Evolutionary conservation across 75 land plant genomes (phyloP), one percentile per base, ranked within the genome.

Genomic region (Picea sitchensis): DNA sequence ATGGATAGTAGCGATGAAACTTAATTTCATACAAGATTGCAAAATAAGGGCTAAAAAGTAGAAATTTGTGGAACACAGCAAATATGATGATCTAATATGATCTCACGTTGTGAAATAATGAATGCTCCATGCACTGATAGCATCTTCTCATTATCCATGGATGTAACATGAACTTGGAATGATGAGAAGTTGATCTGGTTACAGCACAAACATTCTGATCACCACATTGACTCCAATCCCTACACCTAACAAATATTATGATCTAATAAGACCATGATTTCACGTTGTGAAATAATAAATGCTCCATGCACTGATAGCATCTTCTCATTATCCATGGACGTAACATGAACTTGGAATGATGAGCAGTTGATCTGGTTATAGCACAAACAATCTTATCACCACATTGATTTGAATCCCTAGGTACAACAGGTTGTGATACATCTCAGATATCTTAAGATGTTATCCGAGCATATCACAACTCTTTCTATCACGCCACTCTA

Each of bases 401-500:
- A 26, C 26, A 26, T 26, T 26, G 26, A 26, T 26, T 26, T 0
- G 0, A 26, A 26, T 26, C 26, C 26, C 26, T 26, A 26, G 26
- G 26, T 26, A 26, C 26, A 26, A 26, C 26, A 26, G 0, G 26
- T 0, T 26, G 26, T 26, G 26, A 26, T 26, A 26, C 26, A 26
- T 26, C 0, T 26, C 0, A 26, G 26, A 26, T 26, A 26, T 26
- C 26, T 26, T 26, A 26, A 26, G 26, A 26, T 26, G 26, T 26
- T 26, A 26, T 26, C 26, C 26, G 0, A 26, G 26, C 26, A 26
- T 26, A 68, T 68, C 44, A 17, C 72, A 68, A 15, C 72, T 44
- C 78, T 77, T 77, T 36, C 62, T 69, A 60, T 74, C 76, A 23
- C 95, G 87, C 87, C 89, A 90, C n/a, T 88, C 84, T 60, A 92